Conservation (phyloP, 2,329 filamentous ascomycete species). For the Pseudophaeomoniella oleicola region DNA sequence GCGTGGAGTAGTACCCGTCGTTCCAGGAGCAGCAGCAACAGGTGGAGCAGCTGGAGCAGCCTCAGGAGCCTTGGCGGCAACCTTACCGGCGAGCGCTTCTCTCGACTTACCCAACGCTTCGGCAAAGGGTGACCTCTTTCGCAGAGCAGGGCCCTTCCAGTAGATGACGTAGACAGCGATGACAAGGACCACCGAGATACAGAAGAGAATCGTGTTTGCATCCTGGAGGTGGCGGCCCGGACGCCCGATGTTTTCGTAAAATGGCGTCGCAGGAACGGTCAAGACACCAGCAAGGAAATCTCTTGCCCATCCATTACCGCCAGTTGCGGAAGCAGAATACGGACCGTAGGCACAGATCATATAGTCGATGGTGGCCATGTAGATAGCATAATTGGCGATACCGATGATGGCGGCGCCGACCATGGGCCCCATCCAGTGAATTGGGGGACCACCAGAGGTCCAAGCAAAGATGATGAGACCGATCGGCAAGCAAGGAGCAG, state of each 20-base stretch:
- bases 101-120: constrained; percentile 41
- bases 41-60: no score
- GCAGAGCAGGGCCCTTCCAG: constrained; percentile 46
- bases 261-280: constrained; percentile 45
- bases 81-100: constrained; percentile 10
- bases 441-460: constrained; percentile 39
- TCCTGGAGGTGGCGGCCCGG: constrained; percentile 40
- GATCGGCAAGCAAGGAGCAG: constrained; percentile 43
- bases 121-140: constrained; percentile 49
- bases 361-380: constrained; percentile 53
- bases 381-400: constrained; percentile 47
- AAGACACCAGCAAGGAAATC: constrained; percentile 51
- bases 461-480: constrained; percentile 50
- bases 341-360: constrained; percentile 54
- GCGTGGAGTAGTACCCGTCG: no score
- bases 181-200: constrained; percentile 47
- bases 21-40: no score
- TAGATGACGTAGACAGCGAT: constrained; percentile 53
- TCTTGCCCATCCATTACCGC: constrained; percentile 51
- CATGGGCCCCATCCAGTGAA: constrained; percentile 49
- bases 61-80: constrained; percentile 1
- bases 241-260: constrained; percentile 36
- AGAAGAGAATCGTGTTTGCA: constrained; percentile 49
- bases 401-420: constrained; percentile 46
- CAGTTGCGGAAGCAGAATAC: constrained; percentile 51